A percentile compares a stretch with the other conserved stretches of the same genome.
Conservation (phyloP, 495 filamentous ascomycete genomes). For the Echria macrotheca region DNA sequence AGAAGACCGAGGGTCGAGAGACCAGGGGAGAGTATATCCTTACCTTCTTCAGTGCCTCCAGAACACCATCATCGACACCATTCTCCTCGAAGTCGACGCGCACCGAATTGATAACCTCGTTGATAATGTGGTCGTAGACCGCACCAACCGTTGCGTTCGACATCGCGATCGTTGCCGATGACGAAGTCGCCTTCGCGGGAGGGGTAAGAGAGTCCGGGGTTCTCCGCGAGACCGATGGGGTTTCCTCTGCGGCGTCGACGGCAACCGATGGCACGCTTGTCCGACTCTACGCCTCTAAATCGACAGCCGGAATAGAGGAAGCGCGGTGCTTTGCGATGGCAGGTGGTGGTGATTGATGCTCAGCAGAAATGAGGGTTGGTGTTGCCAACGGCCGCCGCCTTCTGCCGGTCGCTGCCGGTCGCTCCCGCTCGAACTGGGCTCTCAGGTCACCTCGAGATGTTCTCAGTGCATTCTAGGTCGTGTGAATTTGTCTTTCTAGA, state of each 20-base stretch:
- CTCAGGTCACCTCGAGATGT: slow-evolving; percentile 1
- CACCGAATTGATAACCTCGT: slow-evolving; percentile 81
- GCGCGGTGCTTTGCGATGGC: slow-evolving; percentile 3
- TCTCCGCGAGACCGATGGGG: background rate
- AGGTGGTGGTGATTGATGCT: slow-evolving; percentile 1
- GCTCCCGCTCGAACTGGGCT: slow-evolving; percentile 6
- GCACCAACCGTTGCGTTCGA: slow-evolving; percentile 56
- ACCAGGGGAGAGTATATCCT: slow-evolving; percentile 31
- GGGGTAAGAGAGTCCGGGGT: background rate
- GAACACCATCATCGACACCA: slow-evolving; percentile 77
- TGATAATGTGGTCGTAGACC: slow-evolving; percentile 85
- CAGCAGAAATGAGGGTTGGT: slow-evolving; percentile 1
- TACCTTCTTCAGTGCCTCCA: slow-evolving; percentile 81
- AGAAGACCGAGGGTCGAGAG: no score
- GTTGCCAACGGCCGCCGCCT: slow-evolving; percentile 6
- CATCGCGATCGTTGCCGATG: slow-evolving; percentile 32
- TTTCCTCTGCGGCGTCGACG: background rate
- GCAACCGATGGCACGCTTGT: background rate
- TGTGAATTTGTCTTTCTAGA: slow-evolving; percentile 26
- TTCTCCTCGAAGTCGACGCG: slow-evolving; percentile 95
- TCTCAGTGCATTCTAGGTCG: slow-evolving; percentile 10
- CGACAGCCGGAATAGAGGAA: background rate
- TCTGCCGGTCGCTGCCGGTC: slow-evolving; percentile 5
- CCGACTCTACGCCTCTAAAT: slow-evolving; percentile 2
- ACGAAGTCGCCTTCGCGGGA: slow-evolving; percentile 1